These are phyloP conservation scores for Huntiella abstrusa DNA, from an alignment of 2,329 filamentous ascomycete species.

Conservation along the genomic window DNA sequence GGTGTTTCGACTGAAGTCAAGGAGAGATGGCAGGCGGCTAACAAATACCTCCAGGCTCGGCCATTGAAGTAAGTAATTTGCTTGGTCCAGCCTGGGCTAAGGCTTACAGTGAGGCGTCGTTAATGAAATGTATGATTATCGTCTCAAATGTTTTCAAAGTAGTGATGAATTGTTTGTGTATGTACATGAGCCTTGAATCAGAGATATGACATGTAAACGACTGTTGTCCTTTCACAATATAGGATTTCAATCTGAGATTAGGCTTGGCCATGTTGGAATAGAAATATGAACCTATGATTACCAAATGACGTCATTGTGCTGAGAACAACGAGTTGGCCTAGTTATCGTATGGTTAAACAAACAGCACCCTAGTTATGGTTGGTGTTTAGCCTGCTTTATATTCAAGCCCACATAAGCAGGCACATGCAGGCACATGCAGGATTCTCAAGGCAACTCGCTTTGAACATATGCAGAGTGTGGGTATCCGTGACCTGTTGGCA, in stretches of 20 bases:
- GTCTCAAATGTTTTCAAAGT: background rate
- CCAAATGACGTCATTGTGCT: too few relatives aligned
- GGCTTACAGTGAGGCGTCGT: background rate
- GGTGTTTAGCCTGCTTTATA: too few relatives aligned
- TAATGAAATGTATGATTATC: background rate
- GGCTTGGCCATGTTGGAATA: too few relatives aligned
- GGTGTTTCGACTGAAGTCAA: constrained; percentile 4
- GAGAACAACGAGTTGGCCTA: too few relatives aligned
- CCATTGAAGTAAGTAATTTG: constrained; percentile 6
- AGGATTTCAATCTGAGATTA: too few relatives aligned
- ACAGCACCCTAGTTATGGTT: too few relatives aligned
- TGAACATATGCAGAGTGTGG: background rate
- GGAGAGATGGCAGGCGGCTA: constrained; percentile 5
- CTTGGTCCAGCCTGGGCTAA: background rate
- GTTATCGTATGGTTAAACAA: too few relatives aligned
- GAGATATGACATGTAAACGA: too few relatives aligned
- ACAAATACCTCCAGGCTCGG: constrained; percentile 9
- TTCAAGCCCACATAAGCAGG: too few relatives aligned
- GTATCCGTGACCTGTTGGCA: too few relatives aligned
- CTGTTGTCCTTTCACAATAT: too few relatives aligned
- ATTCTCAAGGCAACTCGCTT: background rate
- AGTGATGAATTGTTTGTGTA: background rate
- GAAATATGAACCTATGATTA: too few relatives aligned
- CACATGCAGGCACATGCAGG: background rate
- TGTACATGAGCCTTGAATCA: background rate